Evolutionary conservation across 2,329 filamentous ascomycete species (phyloP).

Genomic region (Ophiostoma sp.): DNA sequence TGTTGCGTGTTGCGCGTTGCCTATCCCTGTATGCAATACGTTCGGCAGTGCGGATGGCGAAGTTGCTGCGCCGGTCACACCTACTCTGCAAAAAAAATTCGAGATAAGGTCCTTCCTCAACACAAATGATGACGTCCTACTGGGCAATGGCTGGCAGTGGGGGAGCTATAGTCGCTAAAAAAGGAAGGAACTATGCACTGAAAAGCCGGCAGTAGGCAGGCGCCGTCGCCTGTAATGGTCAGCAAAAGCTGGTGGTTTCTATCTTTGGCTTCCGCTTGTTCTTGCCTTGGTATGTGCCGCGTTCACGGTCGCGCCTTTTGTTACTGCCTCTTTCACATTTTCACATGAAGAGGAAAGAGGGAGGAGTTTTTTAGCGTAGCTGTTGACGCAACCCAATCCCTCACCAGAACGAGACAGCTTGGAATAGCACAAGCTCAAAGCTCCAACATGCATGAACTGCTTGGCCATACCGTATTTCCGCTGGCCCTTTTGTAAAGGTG

Average conservation of each 20-base stretch:
- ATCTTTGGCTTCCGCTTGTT: background rate
- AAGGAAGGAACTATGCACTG: background rate
- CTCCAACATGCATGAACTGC: background rate
- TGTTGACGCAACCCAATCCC: background rate
- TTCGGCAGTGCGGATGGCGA: background rate
- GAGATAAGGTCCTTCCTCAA: conserved; percentile 12
- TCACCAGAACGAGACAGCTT: background rate
- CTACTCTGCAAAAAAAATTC: background rate
- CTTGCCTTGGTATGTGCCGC: background rate
- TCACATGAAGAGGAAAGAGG: background rate
- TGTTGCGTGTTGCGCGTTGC: background rate
- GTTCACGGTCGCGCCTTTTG: background rate
- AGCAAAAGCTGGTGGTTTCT: background rate
- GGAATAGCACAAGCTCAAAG: background rate
- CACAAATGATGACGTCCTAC: conserved; percentile 25
- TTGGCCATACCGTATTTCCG: background rate
- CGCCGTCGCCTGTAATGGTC: background rate
- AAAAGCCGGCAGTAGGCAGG: background rate
- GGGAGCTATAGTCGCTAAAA: conserved; percentile 13
- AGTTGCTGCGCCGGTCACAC: background rate
- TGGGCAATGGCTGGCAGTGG: conserved; percentile 18
- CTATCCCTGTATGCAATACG: background rate
- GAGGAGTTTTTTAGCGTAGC: background rate
- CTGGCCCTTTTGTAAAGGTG: background rate
- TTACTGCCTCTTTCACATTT: background rate